These are phyloP conservation scores for Conoideocrella luteorostrata DNA, from an alignment of 2,329 filamentous ascomycete species.

Conservation along the genomic window DNA sequence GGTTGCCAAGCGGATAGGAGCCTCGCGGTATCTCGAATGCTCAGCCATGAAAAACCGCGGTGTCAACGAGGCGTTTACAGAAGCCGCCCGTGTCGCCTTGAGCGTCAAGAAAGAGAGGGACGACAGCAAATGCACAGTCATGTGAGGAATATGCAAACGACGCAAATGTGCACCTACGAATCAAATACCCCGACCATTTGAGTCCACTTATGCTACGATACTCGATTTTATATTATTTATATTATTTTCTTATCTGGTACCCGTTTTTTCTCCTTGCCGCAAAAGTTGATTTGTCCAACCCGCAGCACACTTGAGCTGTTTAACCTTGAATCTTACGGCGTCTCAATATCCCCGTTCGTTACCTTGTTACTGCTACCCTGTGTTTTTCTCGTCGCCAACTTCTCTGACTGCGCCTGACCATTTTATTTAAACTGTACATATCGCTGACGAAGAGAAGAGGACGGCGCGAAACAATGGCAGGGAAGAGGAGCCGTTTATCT, in stretches of 20 bases:
- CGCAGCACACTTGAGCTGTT: too few species aligned
- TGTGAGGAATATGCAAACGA: conserved; percentile 35
- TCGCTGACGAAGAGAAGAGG: too few species aligned
- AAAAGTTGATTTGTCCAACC: too few species aligned
- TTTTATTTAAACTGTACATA: too few species aligned
- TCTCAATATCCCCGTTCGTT: too few species aligned
- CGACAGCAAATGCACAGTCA: conserved; percentile 53
- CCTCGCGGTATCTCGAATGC: conserved; percentile 93
- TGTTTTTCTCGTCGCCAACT: too few species aligned
- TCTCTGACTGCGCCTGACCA: too few species aligned
- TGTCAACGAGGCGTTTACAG: conserved; percentile 97
- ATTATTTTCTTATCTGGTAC: background rate
- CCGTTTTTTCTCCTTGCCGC: too few species aligned
- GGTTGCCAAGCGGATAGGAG: conserved; percentile 85
- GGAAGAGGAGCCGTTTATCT: too few species aligned
- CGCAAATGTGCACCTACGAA: conserved; percentile 3
- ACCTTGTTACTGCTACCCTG: too few species aligned
- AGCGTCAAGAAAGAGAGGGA: conserved; percentile 61
- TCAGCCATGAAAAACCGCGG: conserved; percentile 97
- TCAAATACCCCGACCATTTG: conserved; percentile 3
- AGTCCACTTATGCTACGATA: background rate
- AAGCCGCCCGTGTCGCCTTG: conserved; percentile 89
- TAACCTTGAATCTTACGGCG: too few species aligned
- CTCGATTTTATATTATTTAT: background rate
- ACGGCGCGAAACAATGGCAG: too few species aligned